Conservation (phyloP, 441 rosid genomes). For the Pelargonium fulgidum region DNA sequence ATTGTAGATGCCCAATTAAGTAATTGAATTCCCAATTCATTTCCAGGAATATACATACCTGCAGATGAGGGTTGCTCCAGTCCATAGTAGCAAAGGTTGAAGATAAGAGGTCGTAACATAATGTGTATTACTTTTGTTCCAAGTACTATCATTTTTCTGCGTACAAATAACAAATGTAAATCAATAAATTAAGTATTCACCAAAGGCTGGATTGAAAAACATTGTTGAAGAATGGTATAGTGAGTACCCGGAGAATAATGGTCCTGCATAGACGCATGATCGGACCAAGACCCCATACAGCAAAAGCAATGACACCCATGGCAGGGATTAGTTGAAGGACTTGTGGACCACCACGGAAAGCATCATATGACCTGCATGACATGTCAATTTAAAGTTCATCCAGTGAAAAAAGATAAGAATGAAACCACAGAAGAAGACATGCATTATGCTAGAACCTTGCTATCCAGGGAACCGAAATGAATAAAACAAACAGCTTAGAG, state of each 20-base stretch:
- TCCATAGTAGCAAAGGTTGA: conserved; percentile 60
- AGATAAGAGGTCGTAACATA: conserved; percentile 47
- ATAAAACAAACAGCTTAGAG: neutral
- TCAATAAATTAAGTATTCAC: conserved; percentile 17
- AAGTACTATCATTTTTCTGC: conserved; percentile 47
- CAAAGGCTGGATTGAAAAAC: conserved; percentile 16
- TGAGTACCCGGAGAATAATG: conserved; percentile 38
- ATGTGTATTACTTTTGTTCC: conserved; percentile 43
- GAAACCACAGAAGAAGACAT: conserved; percentile 6
- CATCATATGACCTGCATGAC: conserved; percentile 43
- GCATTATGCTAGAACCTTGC: conserved; percentile 2
- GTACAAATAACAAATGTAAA: conserved; percentile 17
- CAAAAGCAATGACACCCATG: conserved; percentile 58
- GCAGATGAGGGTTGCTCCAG: conserved; percentile 58
- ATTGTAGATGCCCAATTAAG: conserved; percentile 9
- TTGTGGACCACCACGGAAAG: conserved; percentile 34
- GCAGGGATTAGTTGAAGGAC: conserved; percentile 46
- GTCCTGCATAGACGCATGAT: conserved; percentile 40
- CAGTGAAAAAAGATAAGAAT: neutral
- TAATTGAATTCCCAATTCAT: conserved; percentile 3
- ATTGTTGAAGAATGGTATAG: conserved; percentile 12
- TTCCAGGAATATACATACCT: conserved; percentile 30
- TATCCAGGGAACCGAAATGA: neutral
- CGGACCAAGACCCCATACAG: conserved; percentile 60
- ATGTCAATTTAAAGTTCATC: conserved; percentile 16